A percentile compares a stretch with the other conserved stretches of the same genome.
These are phyloP conservation scores for Simplicillium sp. DNA, from an alignment of 2,329 filamentous ascomycete genomes.

Conservation along the genomic window DNA sequence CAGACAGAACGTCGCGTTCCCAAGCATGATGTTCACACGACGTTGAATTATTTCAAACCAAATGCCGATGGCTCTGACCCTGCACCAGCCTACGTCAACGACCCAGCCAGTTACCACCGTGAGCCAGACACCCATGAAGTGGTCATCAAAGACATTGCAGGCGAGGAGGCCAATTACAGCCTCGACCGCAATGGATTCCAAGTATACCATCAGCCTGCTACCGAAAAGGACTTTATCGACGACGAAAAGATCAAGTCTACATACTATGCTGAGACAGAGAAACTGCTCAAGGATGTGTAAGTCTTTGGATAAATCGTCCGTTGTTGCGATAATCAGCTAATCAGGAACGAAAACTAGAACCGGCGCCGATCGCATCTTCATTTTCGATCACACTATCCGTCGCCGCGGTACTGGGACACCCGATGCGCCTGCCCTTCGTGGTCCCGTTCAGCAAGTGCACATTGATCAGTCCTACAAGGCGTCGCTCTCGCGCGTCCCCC, in stretches of 20 bases:
- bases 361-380: constrained; percentile 43
- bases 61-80: constrained; percentile 31
- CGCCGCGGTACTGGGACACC: constrained; percentile 29
- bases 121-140: constrained; percentile 17
- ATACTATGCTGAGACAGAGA: constrained; percentile 67
- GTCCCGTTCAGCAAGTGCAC: constrained; percentile 36
- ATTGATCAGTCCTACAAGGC: constrained; percentile 47
- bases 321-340: too few species aligned
- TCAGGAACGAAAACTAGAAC: constrained; percentile 34
- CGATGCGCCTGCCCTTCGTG: constrained; percentile 28
- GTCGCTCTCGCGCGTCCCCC: constrained; percentile 28
- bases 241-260: constrained; percentile 51
- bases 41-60: constrained; percentile 28
- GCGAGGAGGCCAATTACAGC: constrained; percentile 22
- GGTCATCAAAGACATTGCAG: constrained; percentile 24
- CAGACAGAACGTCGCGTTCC: constrained; percentile 5
- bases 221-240: constrained; percentile 32
- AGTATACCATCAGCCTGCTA: constrained; percentile 16
- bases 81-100: constrained; percentile 21
- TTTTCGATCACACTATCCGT: constrained; percentile 54
- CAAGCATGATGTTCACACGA: constrained; percentile 20
- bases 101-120: constrained; percentile 23
- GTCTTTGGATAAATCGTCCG: constrained; percentile 11
- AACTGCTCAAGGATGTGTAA: constrained; percentile 51
- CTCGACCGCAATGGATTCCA: constrained; percentile 31